phyloP scores from a whole-genome alignment of 2,329 filamentous ascomycete genomes.

The Aspergillus floridensis region DNA sequence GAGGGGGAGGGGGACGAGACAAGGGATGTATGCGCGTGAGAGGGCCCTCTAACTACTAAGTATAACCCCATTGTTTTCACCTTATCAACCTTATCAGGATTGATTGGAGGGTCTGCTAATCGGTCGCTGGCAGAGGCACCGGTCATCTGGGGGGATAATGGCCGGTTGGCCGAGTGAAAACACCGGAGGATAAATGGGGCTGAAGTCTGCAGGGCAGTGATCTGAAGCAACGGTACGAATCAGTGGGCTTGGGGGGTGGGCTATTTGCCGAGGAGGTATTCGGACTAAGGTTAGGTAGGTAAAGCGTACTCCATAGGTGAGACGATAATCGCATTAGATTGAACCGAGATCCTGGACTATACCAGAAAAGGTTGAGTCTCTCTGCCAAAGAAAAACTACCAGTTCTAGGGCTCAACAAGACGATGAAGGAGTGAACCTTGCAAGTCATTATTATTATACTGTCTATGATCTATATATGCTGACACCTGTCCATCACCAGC shows the following conservation, averaged over 20 bases:
- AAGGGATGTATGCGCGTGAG: not conserved
- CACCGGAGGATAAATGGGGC: not conserved
- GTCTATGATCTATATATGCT: constrained; percentile 18
- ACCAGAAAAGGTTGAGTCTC: not conserved
- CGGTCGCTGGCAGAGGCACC: not conserved
- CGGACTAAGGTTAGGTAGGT: not conserved
- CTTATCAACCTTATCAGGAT: not conserved
- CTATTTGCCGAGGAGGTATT: too few species aligned
- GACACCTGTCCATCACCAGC: constrained; percentile 3
- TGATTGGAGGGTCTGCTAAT: not conserved
- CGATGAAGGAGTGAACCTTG: not conserved
- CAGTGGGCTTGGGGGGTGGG: too few species aligned
- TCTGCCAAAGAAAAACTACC: too few species aligned
- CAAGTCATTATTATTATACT: constrained; percentile 17
- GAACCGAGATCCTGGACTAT: not conserved
- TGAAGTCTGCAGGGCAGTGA: not conserved
- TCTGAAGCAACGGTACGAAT: too few species aligned
- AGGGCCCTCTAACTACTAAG: too few species aligned
- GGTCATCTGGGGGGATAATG: not conserved
- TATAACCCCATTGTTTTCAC: not conserved
- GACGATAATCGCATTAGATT: not conserved
- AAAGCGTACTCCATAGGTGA: not conserved
- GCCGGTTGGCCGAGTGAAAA: constrained; percentile 4
- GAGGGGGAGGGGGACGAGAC: not conserved
- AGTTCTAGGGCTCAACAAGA: not conserved